phyloP scores from a whole-genome alignment of 225 moss, liverwort and hornwort species.

The Straminergon stramineum region DNA sequence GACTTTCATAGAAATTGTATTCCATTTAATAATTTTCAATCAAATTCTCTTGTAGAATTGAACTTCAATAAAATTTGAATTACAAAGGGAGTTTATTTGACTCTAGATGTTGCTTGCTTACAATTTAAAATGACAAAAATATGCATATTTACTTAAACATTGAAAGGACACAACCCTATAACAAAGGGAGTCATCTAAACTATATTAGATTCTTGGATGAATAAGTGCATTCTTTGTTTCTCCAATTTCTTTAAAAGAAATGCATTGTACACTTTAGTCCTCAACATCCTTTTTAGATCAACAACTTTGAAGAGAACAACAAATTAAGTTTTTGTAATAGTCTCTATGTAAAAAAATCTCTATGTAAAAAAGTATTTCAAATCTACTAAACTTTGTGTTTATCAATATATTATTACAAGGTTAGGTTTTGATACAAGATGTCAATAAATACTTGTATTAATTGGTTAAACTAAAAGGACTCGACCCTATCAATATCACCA shows the following conservation, averaged over 20 bases:
- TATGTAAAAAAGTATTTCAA: background rate
- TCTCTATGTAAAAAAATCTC: background rate
- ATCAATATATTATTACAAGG: background rate
- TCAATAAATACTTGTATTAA: background rate
- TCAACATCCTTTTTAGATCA: background rate
- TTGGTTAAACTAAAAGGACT: fast-evolving
- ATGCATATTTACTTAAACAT: too few species aligned
- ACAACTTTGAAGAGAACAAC: background rate
- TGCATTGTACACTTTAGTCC: background rate
- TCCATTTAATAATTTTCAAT: background rate
- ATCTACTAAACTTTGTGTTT: background rate
- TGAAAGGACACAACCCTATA: background rate
- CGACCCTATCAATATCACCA: background rate
- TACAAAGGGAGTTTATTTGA: background rate
- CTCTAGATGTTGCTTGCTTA: background rate
- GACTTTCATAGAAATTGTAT: background rate
- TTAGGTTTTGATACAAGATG: background rate
- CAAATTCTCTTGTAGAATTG: background rate
- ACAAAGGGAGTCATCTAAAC: background rate
- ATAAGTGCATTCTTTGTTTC: background rate
- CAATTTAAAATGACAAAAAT: background rate
- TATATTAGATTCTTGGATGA: background rate
- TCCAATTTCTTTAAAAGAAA: background rate
- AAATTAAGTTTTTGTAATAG: background rate
- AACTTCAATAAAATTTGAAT: background rate